A percentile compares a stretch with the other conserved stretches of the same genome.
These are phyloP conservation scores for Clarireedia homoeocarpa DNA, from an alignment of 2,329 filamentous ascomycete species.

Conservation along the genomic window DNA sequence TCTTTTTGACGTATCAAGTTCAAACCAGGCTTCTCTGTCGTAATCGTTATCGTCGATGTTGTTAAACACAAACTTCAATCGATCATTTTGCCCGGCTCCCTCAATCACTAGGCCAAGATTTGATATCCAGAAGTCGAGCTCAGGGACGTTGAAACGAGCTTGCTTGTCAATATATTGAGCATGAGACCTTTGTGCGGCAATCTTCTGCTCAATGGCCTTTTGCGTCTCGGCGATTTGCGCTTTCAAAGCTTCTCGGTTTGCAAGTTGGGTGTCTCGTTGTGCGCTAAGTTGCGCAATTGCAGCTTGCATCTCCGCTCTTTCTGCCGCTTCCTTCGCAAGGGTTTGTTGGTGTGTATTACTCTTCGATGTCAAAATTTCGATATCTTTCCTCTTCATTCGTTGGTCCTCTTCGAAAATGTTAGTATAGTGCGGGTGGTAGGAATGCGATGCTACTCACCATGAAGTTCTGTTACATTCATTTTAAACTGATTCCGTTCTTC, in stretches of 20 bases:
- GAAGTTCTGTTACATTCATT: constrained; percentile 79
- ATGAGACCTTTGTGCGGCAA: constrained; percentile 65
- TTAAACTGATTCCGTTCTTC: constrained; percentile 93
- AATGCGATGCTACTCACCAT: constrained; percentile 51
- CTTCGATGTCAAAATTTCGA: constrained; percentile 72
- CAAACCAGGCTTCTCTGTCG: constrained; percentile 89
- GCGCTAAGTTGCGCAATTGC: constrained; percentile 50
- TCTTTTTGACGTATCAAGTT: constrained; percentile 70
- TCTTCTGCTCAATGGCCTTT: constrained; percentile 57
- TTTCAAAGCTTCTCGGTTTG: constrained; percentile 48
- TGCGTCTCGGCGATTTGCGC: constrained; percentile 60
- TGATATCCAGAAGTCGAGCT: constrained; percentile 92
- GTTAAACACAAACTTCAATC: constrained; percentile 82
- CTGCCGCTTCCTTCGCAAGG: constrained; percentile 67
- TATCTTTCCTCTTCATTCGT: constrained; percentile 79
- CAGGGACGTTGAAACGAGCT: constrained; percentile 80
- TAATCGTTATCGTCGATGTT: constrained; percentile 82
- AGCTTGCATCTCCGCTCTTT: constrained; percentile 66
- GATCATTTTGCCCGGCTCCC: constrained; percentile 74
- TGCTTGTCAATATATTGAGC: constrained; percentile 73
- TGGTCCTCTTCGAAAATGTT: constrained; percentile 63
- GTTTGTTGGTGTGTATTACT: constrained; percentile 63
- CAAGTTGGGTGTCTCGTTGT: constrained; percentile 54
- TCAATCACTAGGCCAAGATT: constrained; percentile 86
- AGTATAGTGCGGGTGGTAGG: too few species aligned